Conservation (phyloP, 129 eudicot genomes). For the Chrysanthemum makinoi region DNA sequence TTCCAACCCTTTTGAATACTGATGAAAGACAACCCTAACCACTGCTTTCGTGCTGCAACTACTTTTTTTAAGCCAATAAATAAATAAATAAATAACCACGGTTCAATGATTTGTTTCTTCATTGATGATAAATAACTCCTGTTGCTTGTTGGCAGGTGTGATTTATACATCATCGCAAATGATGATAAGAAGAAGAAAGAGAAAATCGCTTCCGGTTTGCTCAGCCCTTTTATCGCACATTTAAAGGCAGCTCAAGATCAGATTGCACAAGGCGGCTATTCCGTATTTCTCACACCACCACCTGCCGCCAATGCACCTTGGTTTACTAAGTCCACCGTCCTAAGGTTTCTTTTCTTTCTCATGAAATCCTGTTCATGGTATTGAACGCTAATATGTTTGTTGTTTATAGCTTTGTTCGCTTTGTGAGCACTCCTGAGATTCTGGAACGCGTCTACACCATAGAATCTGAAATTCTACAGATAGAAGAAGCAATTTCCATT, state of each 20-base stretch:
- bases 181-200: conserved; percentile 61
- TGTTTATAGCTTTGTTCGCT: conserved; percentile 82
- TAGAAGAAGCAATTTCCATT: conserved; percentile 68
- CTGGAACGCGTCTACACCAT: conserved; percentile 90
- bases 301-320: conserved; percentile 53
- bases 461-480: conserved; percentile 88
- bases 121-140: too few relatives aligned
- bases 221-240: conserved; percentile 85
- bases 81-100: too few relatives aligned
- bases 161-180: conserved; percentile 73
- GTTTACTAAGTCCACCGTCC: conserved; percentile 89
- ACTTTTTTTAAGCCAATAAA: too few relatives aligned
- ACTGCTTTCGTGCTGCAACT: too few relatives aligned
- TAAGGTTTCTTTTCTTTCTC: conserved; percentile 54
- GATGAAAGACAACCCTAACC: too few relatives aligned
- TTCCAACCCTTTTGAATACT: too few relatives aligned
- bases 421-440: conserved; percentile 96
- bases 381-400: conserved; percentile 23
- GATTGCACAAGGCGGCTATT: conserved; percentile 89
- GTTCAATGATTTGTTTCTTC: too few relatives aligned
- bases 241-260: conserved; percentile 87
- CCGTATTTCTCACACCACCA: conserved; percentile 76
- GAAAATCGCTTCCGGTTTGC: conserved; percentile 84
- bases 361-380: neutral
- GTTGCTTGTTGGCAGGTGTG: conserved; percentile 94